These are phyloP conservation scores for Phalaenopsis equestris DNA, from an alignment of 106 monocot species.

Conservation along the genomic window DNA sequence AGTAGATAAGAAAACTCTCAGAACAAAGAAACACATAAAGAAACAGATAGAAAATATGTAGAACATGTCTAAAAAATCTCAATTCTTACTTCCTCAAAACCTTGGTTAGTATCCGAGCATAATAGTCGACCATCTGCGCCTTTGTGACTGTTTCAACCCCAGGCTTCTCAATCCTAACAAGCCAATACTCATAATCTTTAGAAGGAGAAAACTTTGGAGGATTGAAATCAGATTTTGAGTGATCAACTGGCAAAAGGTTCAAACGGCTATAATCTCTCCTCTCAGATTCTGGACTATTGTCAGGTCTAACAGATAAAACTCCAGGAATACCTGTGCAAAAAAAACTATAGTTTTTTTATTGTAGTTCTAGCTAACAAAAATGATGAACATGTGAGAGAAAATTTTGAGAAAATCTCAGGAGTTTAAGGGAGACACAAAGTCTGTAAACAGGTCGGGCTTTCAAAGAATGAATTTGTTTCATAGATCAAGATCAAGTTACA, in stretches of 20 bases:
- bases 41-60: neutral
- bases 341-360: neutral
- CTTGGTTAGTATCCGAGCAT: slow-evolving; percentile 57
- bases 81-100: slow-evolving; percentile 80
- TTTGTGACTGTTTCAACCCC: slow-evolving; percentile 81
- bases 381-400: neutral
- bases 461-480: neutral
- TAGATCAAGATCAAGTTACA: neutral
- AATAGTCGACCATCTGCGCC: slow-evolving; percentile 87
- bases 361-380: neutral
- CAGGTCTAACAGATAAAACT: slow-evolving; percentile 62
- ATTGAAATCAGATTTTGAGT: slow-evolving; percentile 14
- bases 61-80: neutral
- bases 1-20: neutral
- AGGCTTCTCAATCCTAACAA: slow-evolving; percentile 76
- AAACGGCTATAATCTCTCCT: slow-evolving; percentile 27
- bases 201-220: slow-evolving; percentile 23
- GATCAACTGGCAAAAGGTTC: slow-evolving; percentile 11
- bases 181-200: slow-evolving; percentile 43
- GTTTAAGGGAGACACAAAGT: no score
- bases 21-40: neutral
- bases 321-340: slow-evolving; percentile 38
- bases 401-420: neutral
- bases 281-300: slow-evolving; percentile 20
- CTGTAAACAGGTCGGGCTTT: neutral